Base-by-base conservation (phyloP, 768 basidiomycete genomes). In the Tubosaeta sp. region DNA sequence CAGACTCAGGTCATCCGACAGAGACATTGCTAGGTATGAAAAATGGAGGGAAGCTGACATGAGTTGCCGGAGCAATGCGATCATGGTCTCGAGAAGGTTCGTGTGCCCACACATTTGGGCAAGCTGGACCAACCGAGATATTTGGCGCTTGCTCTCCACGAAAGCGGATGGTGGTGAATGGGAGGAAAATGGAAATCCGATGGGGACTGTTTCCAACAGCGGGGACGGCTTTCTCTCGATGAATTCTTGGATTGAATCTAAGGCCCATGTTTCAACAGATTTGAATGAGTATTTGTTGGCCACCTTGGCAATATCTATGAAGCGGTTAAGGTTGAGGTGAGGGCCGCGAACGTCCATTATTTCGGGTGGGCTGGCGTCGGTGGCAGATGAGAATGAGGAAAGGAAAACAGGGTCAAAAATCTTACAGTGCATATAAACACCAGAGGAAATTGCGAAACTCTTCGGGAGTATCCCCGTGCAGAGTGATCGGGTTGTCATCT, bases 281-380 rank as follows among this genome's bases (percentile, higher is more conserved):
- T 81, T 85, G 78, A 88, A 88, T 22, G 80, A 76, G 59, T 89
- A 89, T 70, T 88, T 89, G 72, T 82, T 82, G 26, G 85, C 75
- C 12, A 88, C 72, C 10, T 76, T 77, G 5, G 83, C 83, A 52
- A 89, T 81, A 62, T 85, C 78, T 52, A 82, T 77, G 34, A 85
- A 74, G 43, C 73, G 72, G 31, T 71, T 65, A 13, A 88, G 74
- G 55, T 87, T 75, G 25, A 81, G 74, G 38, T 68, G 70, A 29
- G 75, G 67, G 11, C 76, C 73, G 17, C 76, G 76, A 12, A 80
- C 71, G 39, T 74, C 63, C 50, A 70, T 70, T 19, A 86, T 70
- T 59, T 88, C 86, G 17, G 77, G 80, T 4, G 87, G 87, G 54
- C 86, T 88, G 35, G 34, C 26, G 12, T 56, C 37, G 31, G 48